These are phyloP conservation scores for Aspergillus fructus DNA, from an alignment of 2,329 filamentous ascomycete species.

Conservation along the genomic window DNA sequence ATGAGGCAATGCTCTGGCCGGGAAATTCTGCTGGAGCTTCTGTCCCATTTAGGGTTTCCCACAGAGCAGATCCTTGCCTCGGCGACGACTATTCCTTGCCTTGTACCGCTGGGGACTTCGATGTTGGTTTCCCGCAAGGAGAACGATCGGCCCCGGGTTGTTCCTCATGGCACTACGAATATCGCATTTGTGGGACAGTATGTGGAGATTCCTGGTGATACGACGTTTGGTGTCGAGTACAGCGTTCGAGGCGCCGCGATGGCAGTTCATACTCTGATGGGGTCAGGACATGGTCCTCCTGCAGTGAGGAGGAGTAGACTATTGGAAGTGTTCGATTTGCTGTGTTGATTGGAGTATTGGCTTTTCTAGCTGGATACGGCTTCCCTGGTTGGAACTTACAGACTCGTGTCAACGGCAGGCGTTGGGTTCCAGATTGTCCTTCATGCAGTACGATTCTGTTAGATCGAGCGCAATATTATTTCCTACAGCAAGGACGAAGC, in stretches of 20 bases:
- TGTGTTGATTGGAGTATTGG: neutral
- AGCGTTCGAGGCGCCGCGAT: slow-evolving; percentile 35
- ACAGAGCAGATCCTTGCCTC: slow-evolving; percentile 24
- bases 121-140: slow-evolving; percentile 35
- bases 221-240: slow-evolving; percentile 41
- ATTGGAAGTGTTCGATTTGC: neutral
- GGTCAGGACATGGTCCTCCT: neutral
- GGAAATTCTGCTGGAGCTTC: slow-evolving; percentile 38
- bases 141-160: slow-evolving; percentile 37
- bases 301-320: neutral
- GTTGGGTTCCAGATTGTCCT: too few species aligned
- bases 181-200: slow-evolving; percentile 44
- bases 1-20: slow-evolving; percentile 39
- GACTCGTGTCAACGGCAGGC: too few species aligned
- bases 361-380: neutral
- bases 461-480: too few species aligned
- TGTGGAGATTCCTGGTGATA: slow-evolving; percentile 40
- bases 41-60: slow-evolving; percentile 38
- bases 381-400: too few species aligned
- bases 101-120: slow-evolving; percentile 41
- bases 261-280: slow-evolving; percentile 30
- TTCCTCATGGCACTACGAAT: slow-evolving; percentile 35
- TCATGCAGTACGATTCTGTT: too few species aligned
- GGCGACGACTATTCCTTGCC: slow-evolving; percentile 34
- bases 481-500: too few species aligned